These are phyloP conservation scores for Ambrosia hybrid DNA, from an alignment of 140 eudicot genomes.

Conservation along the genomic window DNA sequence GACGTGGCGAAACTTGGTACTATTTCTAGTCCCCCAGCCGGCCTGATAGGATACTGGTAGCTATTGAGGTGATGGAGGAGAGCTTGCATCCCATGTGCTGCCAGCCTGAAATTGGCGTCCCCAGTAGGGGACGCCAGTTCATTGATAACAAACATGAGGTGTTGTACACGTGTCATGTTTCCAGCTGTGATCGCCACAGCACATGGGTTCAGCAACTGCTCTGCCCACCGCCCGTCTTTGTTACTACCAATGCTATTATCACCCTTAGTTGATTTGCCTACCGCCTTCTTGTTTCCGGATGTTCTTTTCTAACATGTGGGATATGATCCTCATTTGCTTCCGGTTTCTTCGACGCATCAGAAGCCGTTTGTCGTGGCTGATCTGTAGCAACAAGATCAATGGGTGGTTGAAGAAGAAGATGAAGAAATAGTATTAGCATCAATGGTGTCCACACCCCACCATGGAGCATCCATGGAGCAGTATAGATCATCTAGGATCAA, in stretches of 20 bases:
- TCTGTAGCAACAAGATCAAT: constrained; percentile 8
- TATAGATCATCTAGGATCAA: constrained; percentile 61
- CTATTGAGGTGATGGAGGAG: constrained; percentile 49
- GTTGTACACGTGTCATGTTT: constrained; percentile 53
- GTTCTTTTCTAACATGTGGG: constrained; percentile 31
- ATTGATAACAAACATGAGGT: constrained; percentile 59
- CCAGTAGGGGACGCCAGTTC: constrained; percentile 71
- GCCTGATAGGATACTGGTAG: constrained; percentile 23
- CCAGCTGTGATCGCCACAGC: constrained; percentile 62
- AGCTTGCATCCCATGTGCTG: constrained; percentile 68
- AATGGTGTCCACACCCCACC: constrained; percentile 42
- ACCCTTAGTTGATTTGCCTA: constrained; percentile 29
- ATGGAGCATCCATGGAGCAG: constrained; percentile 39
- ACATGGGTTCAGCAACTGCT: constrained; percentile 51
- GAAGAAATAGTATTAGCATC: constrained; percentile 33
- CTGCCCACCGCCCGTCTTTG: constrained; percentile 40
- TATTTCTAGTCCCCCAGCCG: neutral
- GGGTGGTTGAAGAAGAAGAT: too few species aligned
- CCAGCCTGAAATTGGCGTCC: constrained; percentile 71
- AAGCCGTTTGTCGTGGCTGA: constrained; percentile 24
- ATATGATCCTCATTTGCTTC: constrained; percentile 35
- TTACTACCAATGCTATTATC: constrained; percentile 11
- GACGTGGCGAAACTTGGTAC: constrained; percentile 42
- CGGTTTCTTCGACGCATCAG: constrained; percentile 56
- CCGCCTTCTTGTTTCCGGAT: constrained; percentile 37